Percentiles rank a stretch among this genome's conserved stretches.
phyloP scores from a whole-genome alignment of 768 basidiomycete genomes.

The Harrya chromipes region DNA sequence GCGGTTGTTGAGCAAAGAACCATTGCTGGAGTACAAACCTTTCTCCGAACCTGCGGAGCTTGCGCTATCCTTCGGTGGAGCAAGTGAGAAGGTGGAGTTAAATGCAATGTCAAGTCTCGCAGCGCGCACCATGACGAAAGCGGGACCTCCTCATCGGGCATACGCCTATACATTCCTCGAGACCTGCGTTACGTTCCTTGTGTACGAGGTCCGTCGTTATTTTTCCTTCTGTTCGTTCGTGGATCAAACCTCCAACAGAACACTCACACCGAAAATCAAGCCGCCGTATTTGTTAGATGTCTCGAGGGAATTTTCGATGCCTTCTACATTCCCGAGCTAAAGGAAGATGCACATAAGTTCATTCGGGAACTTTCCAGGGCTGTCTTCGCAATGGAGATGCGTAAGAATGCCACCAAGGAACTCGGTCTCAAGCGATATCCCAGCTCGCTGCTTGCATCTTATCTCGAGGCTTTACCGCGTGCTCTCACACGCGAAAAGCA shows the following conservation, averaged over 20 bases:
- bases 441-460: constrained; percentile 59
- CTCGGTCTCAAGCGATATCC: constrained; percentile 50
- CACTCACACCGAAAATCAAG: constrained; percentile 66
- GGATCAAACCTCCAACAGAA: constrained; percentile 45
- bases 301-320: constrained; percentile 81
- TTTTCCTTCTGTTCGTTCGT: not conserved
- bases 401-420: constrained; percentile 54
- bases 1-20: constrained; percentile 77
- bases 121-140: constrained; percentile 53
- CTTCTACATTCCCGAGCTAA: constrained; percentile 63
- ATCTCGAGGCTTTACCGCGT: constrained; percentile 78
- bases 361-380: constrained; percentile 65
- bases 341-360: constrained; percentile 66
- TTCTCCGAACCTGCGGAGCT: constrained; percentile 70
- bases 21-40: constrained; percentile 65
- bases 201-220: constrained; percentile 63
- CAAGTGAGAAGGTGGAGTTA: constrained; percentile 60
- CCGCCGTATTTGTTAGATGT: constrained; percentile 64
- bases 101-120: constrained; percentile 66
- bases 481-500: constrained; percentile 65
- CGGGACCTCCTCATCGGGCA: constrained; percentile 38
- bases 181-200: constrained; percentile 61
- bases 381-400: constrained; percentile 74
- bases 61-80: constrained; percentile 71
- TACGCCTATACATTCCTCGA: constrained; percentile 72